Base-by-base conservation (phyloP, 1,284 basidiomycete genomes). In the Athelia sp. region DNA sequence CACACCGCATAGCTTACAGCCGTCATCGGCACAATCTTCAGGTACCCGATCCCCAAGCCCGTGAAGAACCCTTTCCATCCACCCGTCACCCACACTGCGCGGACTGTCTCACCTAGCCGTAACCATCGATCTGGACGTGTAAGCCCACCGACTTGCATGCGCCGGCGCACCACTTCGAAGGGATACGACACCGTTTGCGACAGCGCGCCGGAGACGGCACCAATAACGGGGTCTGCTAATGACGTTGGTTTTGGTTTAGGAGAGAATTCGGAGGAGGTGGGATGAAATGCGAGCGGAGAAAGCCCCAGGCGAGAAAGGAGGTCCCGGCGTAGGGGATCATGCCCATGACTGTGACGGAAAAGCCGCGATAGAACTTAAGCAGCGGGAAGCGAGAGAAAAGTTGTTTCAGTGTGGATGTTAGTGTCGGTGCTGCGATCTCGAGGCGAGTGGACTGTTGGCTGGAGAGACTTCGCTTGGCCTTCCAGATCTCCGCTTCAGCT, bases 21-120 rank as follows among this genome's bases (percentile, higher is more conserved):
- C 13, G 90, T 97, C 94, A 98, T 98, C 13, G 96, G 96, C 47
- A 98, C 79, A n/a, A 98, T 87, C 74, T 99, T 98, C 51, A 98
- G 62, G 68, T 93, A 97, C 0, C 97, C 97, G 56, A 99, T 93
- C 51, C 84, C 84, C 56, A 99, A 70, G 0, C 97, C 97, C 15
- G 98, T 86, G 62, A 90, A 99, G 67, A 98, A 99, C 0, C 94
- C 95, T 61, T 84, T 75, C 82, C 81, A 89, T 1, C 95, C 94
- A 29, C 76, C 71, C 8, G 76, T 68, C 9, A 62, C 62, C 76
- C 87, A 97, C 18, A 99, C 83, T 14, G 71, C 69, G 36, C 67
- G 64, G 14, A 85, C 77, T 0, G 91, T 93, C 67, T 96, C 91
- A 50, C 78, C 76, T 81, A 89, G 92, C 9, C 81, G 76, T 34